Evolutionary conservation across 768 basidiomycete genomes (phyloP).

Genomic region (Mycena amicta): DNA sequence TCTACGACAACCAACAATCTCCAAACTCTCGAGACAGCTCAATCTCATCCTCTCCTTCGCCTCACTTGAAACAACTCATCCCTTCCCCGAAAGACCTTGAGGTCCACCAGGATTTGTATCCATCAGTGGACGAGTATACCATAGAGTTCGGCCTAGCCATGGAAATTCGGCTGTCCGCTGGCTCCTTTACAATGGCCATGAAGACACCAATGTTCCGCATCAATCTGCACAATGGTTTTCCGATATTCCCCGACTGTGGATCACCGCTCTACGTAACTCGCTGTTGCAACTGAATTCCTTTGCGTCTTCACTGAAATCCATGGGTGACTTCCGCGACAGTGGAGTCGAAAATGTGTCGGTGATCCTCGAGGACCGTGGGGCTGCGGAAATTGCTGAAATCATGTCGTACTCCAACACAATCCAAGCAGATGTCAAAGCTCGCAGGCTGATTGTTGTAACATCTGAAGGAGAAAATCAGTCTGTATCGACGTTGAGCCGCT

Average conservation of each 20-base stretch:
- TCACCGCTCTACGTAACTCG: too few relatives aligned
- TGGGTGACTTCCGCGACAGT: background rate
- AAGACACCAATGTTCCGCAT: background rate
- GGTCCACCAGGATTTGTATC: slow-evolving; percentile 14
- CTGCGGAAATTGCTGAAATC: slow-evolving; percentile 22
- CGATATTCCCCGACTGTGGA: background rate
- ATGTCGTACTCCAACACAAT: slow-evolving; percentile 2
- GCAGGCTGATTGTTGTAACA: slow-evolving; percentile 16
- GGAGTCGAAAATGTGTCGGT: background rate
- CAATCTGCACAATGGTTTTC: background rate
- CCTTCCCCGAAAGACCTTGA: slow-evolving; percentile 12
- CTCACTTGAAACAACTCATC: slow-evolving; percentile 20
- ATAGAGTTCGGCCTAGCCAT: slow-evolving; percentile 22
- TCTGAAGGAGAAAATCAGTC: too few relatives aligned
- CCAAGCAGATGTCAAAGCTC: slow-evolving; percentile 6
- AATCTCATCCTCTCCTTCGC: slow-evolving; percentile 30
- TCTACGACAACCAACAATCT: slow-evolving; percentile 20
- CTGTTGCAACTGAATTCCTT: background rate
- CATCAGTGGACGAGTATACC: slow-evolving; percentile 25
- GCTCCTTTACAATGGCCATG: slow-evolving; percentile 26
- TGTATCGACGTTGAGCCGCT: slow-evolving; percentile 23
- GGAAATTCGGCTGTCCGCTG: slow-evolving; percentile 24
- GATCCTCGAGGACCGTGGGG: slow-evolving; percentile 18
- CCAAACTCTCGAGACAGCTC: slow-evolving; percentile 24
- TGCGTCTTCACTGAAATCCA: background rate